Percentiles rank a stretch among this genome's conserved stretches.
Evolutionary conservation across 305 asterid species (phyloP).

Genomic region (Fraxinus paxiana): DNA sequence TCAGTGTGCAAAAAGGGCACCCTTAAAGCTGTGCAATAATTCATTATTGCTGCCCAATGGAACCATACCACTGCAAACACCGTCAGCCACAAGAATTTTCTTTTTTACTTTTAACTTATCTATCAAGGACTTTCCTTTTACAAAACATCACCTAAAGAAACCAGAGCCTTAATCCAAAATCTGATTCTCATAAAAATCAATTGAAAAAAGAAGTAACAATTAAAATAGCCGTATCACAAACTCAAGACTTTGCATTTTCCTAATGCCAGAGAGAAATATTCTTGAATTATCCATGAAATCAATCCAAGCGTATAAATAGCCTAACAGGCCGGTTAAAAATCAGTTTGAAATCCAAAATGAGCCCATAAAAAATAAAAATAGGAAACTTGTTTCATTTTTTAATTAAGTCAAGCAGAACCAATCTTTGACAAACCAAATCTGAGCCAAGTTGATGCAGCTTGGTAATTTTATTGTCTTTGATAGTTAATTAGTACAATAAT

Average conservation of each 20-base stretch:
- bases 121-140: background rate
- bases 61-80: background rate
- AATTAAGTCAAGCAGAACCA: background rate
- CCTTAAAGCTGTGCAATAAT: background rate
- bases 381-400: background rate
- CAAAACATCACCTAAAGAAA: background rate
- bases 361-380: background rate
- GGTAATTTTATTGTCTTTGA: background rate
- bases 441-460: background rate
- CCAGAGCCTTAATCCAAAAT: background rate
- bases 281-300: background rate
- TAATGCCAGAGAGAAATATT: background rate
- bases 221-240: background rate
- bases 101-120: background rate
- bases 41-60: background rate
- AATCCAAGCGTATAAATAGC: background rate
- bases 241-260: background rate
- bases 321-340: background rate
- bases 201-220: background rate
- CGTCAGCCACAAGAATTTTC: background rate
- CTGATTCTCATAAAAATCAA: background rate
- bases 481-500: background rate
- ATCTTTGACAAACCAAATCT: background rate
- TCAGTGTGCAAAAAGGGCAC: background rate
- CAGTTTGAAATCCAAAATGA: background rate